Evolutionary conservation across 1,284 basidiomycete genomes (phyloP).

Genomic region (Puccinia hordei): DNA sequence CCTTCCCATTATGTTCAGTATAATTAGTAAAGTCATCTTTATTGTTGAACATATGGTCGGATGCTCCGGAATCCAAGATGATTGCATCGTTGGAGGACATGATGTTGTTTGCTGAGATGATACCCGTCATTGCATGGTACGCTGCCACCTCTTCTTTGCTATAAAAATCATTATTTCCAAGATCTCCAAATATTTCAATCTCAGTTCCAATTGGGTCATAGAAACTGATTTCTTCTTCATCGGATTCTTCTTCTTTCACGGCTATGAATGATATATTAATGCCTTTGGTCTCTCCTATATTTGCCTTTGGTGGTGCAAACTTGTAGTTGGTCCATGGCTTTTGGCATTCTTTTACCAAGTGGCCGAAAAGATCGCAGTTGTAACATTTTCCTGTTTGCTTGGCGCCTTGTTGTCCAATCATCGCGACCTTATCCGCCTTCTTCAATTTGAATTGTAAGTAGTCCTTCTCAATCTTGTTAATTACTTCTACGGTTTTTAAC

Average conservation of each 20-base stretch:
- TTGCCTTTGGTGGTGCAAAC: neutral
- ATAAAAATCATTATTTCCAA: neutral
- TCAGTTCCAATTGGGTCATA: too few relatives aligned
- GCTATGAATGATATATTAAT: too few relatives aligned
- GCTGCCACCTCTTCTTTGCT: neutral
- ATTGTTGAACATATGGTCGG: too few relatives aligned
- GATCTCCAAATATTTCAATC: neutral
- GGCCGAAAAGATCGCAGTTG: neutral
- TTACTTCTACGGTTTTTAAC: too few relatives aligned
- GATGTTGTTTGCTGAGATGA: neutral
- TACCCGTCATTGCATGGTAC: neutral
- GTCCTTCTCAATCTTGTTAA: too few relatives aligned
- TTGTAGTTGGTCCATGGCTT: slow-evolving; percentile 13
- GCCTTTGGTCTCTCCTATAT: too few relatives aligned
- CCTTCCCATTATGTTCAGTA: too few relatives aligned
- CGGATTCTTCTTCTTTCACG: too few relatives aligned
- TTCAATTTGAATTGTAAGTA: too few relatives aligned
- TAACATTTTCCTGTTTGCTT: neutral
- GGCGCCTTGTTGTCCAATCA: neutral
- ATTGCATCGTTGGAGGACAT: neutral
- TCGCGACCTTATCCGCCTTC: neutral
- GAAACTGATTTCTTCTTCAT: too few relatives aligned
- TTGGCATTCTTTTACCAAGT: neutral
- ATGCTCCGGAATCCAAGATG: too few relatives aligned
- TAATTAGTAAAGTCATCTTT: too few relatives aligned